Conservation (phyloP, 176 grass and related monocot genomes). For the bread wheat (Triticum aestivum) region DNA sequence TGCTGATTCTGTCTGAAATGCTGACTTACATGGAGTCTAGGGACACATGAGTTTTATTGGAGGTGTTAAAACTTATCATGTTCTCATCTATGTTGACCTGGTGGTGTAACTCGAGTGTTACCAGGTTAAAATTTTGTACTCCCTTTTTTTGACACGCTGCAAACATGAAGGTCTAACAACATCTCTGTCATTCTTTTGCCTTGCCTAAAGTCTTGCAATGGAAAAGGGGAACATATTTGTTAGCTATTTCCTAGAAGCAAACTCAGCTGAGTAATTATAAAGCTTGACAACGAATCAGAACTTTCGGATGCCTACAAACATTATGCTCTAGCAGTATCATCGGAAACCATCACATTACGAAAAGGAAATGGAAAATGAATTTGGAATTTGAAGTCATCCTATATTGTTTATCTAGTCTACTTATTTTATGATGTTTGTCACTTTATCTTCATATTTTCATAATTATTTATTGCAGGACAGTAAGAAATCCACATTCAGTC, state of each 20-base stretch:
- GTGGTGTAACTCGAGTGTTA: not conserved
- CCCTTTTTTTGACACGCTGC: not conserved
- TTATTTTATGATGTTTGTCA: conserved; percentile 21
- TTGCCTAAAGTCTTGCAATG: not conserved
- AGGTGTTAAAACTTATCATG: not conserved
- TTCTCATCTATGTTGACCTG: not conserved
- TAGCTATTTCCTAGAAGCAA: conserved; percentile 1
- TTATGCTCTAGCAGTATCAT: not conserved
- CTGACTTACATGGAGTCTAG: not conserved
- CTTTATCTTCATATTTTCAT: conserved; percentile 18
- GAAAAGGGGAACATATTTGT: not conserved
- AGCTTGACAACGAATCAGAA: not conserved
- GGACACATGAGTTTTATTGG: not conserved
- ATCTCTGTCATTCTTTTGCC: not conserved
- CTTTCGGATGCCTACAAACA: not conserved
- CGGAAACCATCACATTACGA: not conserved
- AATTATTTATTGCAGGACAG: conserved; percentile 59
- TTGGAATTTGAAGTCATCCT: not conserved
- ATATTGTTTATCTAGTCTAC: not conserved
- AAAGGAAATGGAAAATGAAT: not conserved
- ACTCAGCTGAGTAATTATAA: not conserved
- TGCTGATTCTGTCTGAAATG: not conserved
- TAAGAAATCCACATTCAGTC: conserved; percentile 89
- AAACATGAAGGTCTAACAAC: not conserved
- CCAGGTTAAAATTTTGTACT: not conserved